These are phyloP conservation scores for Neopestalotiopsis sp. DNA, from an alignment of 2,329 filamentous ascomycete species.

Conservation along the genomic window DNA sequence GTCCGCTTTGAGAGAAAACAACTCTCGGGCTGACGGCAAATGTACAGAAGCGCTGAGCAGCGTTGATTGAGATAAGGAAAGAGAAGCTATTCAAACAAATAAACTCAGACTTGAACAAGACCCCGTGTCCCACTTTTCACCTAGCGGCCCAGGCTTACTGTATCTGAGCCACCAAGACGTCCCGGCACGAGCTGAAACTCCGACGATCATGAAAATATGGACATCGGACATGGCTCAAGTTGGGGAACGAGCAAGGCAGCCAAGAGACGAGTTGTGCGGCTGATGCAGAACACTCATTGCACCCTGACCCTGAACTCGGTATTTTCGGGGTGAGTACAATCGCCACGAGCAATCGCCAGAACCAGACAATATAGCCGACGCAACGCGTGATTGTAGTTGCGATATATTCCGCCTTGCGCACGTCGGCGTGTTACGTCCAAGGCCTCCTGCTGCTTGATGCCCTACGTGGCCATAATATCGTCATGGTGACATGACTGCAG, in stretches of 20 bases:
- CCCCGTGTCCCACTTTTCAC: background rate
- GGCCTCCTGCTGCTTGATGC: too few relatives aligned
- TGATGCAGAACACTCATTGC: background rate
- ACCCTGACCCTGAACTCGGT: too few relatives aligned
- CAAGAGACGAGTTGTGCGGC: background rate
- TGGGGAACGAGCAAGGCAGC: background rate
- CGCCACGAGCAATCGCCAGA: background rate
- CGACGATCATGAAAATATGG: background rate
- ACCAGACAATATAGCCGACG: too few relatives aligned
- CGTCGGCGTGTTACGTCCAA: too few relatives aligned
- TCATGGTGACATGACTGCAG: too few relatives aligned
- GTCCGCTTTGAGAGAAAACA: conserved; percentile 22
- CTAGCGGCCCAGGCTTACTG: background rate
- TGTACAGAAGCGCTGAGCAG: conserved; percentile 28
- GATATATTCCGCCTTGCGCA: too few relatives aligned
- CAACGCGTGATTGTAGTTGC: too few relatives aligned
- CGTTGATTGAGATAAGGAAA: conserved; percentile 29
- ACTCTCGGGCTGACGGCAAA: conserved; percentile 31
- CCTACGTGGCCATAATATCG: too few relatives aligned
- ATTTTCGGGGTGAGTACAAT: background rate
- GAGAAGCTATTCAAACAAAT: conserved; percentile 15
- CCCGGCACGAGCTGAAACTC: background rate
- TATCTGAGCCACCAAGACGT: background rate
- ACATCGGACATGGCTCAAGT: background rate
- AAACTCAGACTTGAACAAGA: background rate